Conservation (phyloP, 1,284 basidiomycete genomes). For the Phaffia rhodozyma region DNA sequence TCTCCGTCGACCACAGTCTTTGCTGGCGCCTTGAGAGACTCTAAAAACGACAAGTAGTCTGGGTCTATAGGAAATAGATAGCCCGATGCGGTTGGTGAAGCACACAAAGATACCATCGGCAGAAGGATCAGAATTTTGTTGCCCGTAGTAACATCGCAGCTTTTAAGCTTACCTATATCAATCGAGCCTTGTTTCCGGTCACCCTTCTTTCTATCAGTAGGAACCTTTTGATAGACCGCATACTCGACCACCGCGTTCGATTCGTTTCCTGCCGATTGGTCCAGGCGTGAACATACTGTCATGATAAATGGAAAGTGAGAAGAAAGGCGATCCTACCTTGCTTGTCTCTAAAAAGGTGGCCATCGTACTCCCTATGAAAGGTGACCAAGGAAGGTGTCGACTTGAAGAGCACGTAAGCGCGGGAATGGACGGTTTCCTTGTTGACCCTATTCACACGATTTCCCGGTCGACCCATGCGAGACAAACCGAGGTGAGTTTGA, state of each 20-base stretch:
- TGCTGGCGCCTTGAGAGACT: slow-evolving; percentile 38
- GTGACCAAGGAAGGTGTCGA: slow-evolving; percentile 53
- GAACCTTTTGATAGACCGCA: slow-evolving; percentile 79
- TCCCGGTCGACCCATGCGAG: not conserved
- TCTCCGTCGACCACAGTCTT: slow-evolving; percentile 40
- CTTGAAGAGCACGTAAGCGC: slow-evolving; percentile 87
- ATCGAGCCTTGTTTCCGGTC: slow-evolving; percentile 62
- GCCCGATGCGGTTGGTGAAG: not conserved
- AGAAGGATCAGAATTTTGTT: not conserved
- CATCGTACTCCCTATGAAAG: slow-evolving; percentile 80
- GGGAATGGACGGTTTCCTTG: slow-evolving; percentile 69
- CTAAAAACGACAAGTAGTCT: slow-evolving; percentile 67
- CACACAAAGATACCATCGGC: not conserved
- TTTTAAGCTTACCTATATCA: slow-evolving; percentile 48
- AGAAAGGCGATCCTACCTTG: slow-evolving; percentile 46
- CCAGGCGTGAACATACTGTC: slow-evolving; percentile 6
- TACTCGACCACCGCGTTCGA: slow-evolving; percentile 83
- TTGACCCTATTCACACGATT: slow-evolving; percentile 30
- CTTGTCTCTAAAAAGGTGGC: slow-evolving; percentile 83
- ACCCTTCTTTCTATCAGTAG: slow-evolving; percentile 56
- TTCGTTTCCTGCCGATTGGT: slow-evolving; percentile 54
- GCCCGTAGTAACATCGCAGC: not conserved
- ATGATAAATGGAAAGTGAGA: not conserved
- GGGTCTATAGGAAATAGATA: slow-evolving; percentile 44
- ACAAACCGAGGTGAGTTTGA: not conserved